These are phyloP conservation scores for Fusarium anguioides DNA, from an alignment of 2,329 filamentous ascomycete genomes.

Conservation along the genomic window DNA sequence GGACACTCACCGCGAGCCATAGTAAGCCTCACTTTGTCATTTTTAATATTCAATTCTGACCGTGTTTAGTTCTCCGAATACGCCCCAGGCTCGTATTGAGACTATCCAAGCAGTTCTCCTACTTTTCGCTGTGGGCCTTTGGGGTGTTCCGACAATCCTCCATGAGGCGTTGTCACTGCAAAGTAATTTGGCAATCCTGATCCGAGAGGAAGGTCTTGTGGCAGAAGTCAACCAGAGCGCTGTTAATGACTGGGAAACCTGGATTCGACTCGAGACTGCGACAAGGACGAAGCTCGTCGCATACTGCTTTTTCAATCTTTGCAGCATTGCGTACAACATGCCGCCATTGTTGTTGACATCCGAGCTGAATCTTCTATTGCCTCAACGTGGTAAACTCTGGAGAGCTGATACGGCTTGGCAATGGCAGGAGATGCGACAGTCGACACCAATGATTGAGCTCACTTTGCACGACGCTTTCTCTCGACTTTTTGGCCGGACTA, in stretches of 20 bases:
- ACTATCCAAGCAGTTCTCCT: slow-evolving; percentile 73
- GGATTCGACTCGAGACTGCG: slow-evolving; percentile 67
- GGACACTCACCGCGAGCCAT: slow-evolving; percentile 68
- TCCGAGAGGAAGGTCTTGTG: slow-evolving; percentile 67
- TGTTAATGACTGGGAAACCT: slow-evolving; percentile 67
- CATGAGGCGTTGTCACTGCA: slow-evolving; percentile 70
- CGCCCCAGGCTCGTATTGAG: slow-evolving; percentile 68
- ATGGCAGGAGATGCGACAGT: slow-evolving; percentile 68
- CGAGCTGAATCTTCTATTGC: slow-evolving; percentile 66
- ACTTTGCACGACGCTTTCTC: slow-evolving; percentile 68
- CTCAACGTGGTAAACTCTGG: slow-evolving; percentile 67
- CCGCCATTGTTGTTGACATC: slow-evolving; percentile 68
- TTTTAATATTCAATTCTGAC: slow-evolving; percentile 3
- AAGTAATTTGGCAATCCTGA: slow-evolving; percentile 66
- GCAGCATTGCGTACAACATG: slow-evolving; percentile 71
- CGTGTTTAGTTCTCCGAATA: slow-evolving; percentile 64
- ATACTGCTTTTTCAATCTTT: slow-evolving; percentile 72
- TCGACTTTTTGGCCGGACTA: slow-evolving; percentile 63
- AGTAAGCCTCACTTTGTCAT: slow-evolving; percentile 56
- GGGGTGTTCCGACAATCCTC: slow-evolving; percentile 70
- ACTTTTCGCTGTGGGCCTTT: slow-evolving; percentile 69
- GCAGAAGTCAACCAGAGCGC: slow-evolving; percentile 60
- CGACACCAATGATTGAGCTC: slow-evolving; percentile 62
- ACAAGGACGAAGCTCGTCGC: slow-evolving; percentile 70
- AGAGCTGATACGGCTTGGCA: slow-evolving; percentile 67